Conservation (phyloP, 2,329 filamentous ascomycete species). For the Fusarium foetens region DNA sequence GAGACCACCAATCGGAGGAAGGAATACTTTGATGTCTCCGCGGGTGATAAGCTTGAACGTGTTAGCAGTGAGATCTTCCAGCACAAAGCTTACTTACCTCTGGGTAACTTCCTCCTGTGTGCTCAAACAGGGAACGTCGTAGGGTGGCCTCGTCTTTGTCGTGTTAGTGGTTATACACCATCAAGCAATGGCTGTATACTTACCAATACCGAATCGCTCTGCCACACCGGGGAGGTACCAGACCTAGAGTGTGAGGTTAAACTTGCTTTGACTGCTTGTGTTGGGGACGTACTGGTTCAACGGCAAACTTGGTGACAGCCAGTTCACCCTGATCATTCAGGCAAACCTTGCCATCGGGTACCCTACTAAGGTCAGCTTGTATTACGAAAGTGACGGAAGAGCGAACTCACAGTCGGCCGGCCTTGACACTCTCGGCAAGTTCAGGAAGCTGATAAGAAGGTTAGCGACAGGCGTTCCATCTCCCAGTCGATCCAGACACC, state of each 20-base stretch:
- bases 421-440: conserved; percentile 85
- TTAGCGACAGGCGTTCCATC: conserved; percentile 1
- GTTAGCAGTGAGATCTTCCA: conserved; percentile 33
- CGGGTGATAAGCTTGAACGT: conserved; percentile 79
- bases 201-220: conserved; percentile 89
- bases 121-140: conserved; percentile 88
- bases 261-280: background rate
- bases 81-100: conserved; percentile 61
- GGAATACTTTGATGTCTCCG: conserved; percentile 92
- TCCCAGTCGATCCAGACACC: background rate
- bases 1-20: conserved; percentile 91
- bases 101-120: conserved; percentile 95
- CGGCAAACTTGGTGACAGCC: conserved; percentile 94
- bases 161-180: conserved; percentile 40
- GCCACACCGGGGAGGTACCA: conserved; percentile 91
- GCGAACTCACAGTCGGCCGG: conserved; percentile 71
- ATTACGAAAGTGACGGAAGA: background rate
- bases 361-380: conserved; percentile 48
- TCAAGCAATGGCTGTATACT: conserved; percentile 33
- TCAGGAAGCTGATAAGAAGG: conserved; percentile 73
- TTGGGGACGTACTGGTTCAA: conserved; percentile 79
- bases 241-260: conserved; percentile 53
- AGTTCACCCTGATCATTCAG: conserved; percentile 87
- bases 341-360: conserved; percentile 88
- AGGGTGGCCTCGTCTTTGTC: conserved; percentile 81